phyloP scores from a whole-genome alignment of 1,284 basidiomycete genomes.

The Apiotrichum porosum region DNA sequence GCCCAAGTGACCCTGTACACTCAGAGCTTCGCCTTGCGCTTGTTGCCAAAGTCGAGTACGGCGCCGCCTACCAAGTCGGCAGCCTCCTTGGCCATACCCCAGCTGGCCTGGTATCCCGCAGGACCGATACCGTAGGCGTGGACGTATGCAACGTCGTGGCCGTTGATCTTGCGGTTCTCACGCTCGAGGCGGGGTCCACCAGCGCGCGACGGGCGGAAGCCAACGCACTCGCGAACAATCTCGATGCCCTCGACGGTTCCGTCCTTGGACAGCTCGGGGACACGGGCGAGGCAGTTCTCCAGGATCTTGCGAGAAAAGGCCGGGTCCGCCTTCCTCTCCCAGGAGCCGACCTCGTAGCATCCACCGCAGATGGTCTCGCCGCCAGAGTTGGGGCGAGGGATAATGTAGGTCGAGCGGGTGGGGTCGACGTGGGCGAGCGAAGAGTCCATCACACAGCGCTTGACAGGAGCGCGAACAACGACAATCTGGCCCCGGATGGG shows the following conservation, averaged over 20 bases:
- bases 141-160: constrained; percentile 12
- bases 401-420: constrained; percentile 20
- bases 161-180: constrained; percentile 4
- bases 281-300: constrained; percentile 16
- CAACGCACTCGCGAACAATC: constrained; percentile 18
- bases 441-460: constrained; percentile 20
- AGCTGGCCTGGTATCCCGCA: constrained; percentile 37
- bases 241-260: constrained; percentile 19
- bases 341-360: constrained; percentile 21
- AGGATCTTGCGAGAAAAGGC: constrained; percentile 13
- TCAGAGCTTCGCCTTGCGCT: neutral
- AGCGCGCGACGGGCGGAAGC: constrained; percentile 15
- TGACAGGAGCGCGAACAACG: constrained; percentile 16
- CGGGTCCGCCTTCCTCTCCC: constrained; percentile 9
- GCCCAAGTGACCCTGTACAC: too few species aligned
- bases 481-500: constrained; percentile 21
- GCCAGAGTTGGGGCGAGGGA: constrained; percentile 19
- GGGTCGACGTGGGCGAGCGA: constrained; percentile 9
- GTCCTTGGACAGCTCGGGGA: constrained; percentile 15
- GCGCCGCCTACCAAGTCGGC: constrained; percentile 21
- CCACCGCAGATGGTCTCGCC: constrained; percentile 21
- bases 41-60: neutral
- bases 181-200: constrained; percentile 19
- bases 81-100: constrained; percentile 36
- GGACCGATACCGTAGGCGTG: constrained; percentile 32